These are phyloP conservation scores for Schizosaccharomyces osmophilus DNA, from an alignment of 805 yeast species.

Conservation along the genomic window DNA sequence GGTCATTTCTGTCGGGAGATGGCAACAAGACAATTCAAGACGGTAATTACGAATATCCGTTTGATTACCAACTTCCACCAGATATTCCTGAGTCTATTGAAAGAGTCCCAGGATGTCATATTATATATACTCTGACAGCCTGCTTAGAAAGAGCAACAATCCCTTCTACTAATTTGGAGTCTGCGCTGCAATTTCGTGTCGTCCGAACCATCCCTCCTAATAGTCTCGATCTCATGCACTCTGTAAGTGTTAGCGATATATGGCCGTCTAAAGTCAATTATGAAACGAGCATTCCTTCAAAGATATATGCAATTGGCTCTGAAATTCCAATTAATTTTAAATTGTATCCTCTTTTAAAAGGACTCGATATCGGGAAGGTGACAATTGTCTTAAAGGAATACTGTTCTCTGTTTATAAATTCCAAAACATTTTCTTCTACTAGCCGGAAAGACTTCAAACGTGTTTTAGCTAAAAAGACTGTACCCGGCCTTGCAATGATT, in stretches of 20 bases:
- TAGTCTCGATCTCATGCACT: constrained; percentile 64
- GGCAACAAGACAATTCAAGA: constrained; percentile 7
- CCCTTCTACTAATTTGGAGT: constrained; percentile 28
- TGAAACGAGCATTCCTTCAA: constrained; percentile 59
- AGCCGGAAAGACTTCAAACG: background rate
- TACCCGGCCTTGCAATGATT: background rate
- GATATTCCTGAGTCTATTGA: constrained; percentile 63
- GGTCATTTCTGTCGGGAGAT: constrained; percentile 30
- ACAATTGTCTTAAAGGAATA: constrained; percentile 44
- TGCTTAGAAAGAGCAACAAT: constrained; percentile 64
- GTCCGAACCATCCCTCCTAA: constrained; percentile 75
- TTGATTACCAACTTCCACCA: constrained; percentile 48
- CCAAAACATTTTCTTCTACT: background rate
- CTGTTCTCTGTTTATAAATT: constrained; percentile 18
- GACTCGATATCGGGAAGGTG: constrained; percentile 52
- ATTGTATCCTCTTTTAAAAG: constrained; percentile 61
- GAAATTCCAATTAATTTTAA: constrained; percentile 41
- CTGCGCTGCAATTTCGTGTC: constrained; percentile 52
- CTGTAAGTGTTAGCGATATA: constrained; percentile 77
- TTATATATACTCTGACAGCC: constrained; percentile 52
- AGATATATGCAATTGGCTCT: constrained; percentile 78
- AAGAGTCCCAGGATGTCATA: constrained; percentile 59
- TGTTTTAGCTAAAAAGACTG: background rate
- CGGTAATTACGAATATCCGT: constrained; percentile 82
- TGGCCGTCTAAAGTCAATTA: constrained; percentile 92